A percentile compares a stretch with the other conserved stretches of the same genome.
Evolutionary conservation across 441 rosid species (phyloP).

Genomic region (Flueggea neowawraea): DNA sequence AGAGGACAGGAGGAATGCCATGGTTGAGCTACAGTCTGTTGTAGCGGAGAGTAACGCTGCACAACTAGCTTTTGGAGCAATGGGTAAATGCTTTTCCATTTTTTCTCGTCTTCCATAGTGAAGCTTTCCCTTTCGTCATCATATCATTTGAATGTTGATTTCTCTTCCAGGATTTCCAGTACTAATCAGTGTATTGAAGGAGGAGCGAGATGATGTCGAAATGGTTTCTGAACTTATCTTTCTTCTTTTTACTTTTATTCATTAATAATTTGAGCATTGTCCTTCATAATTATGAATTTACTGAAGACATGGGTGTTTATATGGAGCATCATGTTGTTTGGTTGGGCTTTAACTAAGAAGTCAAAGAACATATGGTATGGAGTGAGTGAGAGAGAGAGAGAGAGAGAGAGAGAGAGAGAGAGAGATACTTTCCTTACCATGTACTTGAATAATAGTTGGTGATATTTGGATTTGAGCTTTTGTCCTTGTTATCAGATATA

Average conservation of each 20-base stretch:
- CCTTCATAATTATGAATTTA: no score
- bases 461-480: not conserved
- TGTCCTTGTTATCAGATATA: not conserved
- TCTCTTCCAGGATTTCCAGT: slow-evolving; percentile 86
- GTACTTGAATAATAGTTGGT: no score
- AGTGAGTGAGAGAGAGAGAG: no score
- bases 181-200: slow-evolving; percentile 74
- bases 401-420: no score
- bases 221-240: slow-evolving; percentile 48
- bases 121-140: slow-evolving; percentile 8
- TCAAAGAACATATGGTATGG: no score
- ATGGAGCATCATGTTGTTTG: no score
- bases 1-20: slow-evolving; percentile 86
- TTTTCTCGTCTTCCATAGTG: slow-evolving; percentile 2
- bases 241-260: not conserved
- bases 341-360: no score
- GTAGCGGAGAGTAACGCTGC: slow-evolving; percentile 85
- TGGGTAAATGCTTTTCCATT: slow-evolving; percentile 44
- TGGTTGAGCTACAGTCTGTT: slow-evolving; percentile 83
- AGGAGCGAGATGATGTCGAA: slow-evolving; percentile 90
- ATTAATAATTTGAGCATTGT: not conserved
- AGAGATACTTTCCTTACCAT: not conserved
- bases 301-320: no score
- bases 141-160: slow-evolving; percentile 1
- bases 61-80: slow-evolving; percentile 87